Evolutionary conservation across 179 eudicot species (phyloP).

Genomic region (Nepenthes alata): DNA sequence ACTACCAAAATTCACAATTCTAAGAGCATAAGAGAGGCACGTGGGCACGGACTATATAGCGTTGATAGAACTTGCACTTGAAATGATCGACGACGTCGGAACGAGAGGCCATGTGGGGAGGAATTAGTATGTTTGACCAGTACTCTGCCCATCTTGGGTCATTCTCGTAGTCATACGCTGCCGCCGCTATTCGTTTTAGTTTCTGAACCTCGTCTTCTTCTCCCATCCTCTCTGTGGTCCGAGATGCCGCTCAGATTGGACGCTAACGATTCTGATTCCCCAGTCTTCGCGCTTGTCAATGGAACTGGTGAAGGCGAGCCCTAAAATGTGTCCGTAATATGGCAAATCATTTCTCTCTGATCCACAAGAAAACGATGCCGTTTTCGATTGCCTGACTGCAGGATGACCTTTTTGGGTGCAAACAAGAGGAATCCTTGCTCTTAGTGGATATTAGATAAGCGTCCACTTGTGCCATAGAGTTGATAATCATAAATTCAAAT

Average conservation of each 20-base stretch:
- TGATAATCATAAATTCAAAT: too few species aligned
- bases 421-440: too few species aligned
- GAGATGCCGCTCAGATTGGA: not conserved
- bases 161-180: slow-evolving; percentile 65
- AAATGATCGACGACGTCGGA: slow-evolving; percentile 59
- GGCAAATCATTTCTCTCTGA: too few species aligned
- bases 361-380: too few species aligned
- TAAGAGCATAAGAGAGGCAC: not conserved
- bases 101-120: slow-evolving; percentile 80
- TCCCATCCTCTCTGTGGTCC: slow-evolving; percentile 19
- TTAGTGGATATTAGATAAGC: too few species aligned
- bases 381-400: too few species aligned
- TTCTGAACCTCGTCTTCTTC: slow-evolving; percentile 40
- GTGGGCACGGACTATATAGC: slow-evolving; percentile 42
- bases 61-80: slow-evolving; percentile 94
- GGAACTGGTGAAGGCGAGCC: too few species aligned
- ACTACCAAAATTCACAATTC: too few species aligned
- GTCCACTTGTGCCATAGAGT: too few species aligned
- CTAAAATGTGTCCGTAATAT: too few species aligned
- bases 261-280: not conserved
- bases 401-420: too few species aligned
- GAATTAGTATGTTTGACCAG: slow-evolving; percentile 86
- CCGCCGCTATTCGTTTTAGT: slow-evolving; percentile 59
- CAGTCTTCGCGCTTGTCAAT: too few species aligned
- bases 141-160: slow-evolving; percentile 79